These are phyloP conservation scores for Chimonanthus praecox DNA, from an alignment of 164 flowering plant species.

Conservation along the genomic window DNA sequence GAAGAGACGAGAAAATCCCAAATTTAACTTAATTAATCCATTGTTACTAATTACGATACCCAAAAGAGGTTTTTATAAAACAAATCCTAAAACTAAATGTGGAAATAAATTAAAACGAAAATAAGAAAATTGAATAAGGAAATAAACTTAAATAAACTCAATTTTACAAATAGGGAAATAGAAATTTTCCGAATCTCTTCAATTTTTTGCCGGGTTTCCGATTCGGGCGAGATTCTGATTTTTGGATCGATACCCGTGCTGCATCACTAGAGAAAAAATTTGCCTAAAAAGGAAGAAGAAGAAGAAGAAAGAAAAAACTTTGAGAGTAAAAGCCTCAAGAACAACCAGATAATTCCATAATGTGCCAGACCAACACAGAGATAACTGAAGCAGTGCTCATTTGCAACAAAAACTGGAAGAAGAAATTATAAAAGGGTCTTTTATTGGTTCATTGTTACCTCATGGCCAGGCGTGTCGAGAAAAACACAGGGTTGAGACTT, in stretches of 20 bases:
- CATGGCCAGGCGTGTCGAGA: slow-evolving; percentile 97
- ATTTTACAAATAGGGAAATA: too few species aligned
- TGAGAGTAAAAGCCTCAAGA: not conserved
- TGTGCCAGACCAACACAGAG: not conserved
- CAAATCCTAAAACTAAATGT: too few species aligned
- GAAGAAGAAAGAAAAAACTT: not conserved
- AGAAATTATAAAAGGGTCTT: not conserved
- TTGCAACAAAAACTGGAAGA: not conserved
- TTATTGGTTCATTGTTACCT: slow-evolving; percentile 39
- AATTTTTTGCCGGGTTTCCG: too few species aligned
- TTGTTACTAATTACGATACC: too few species aligned
- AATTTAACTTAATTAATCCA: too few species aligned
- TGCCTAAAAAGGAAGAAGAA: not conserved
- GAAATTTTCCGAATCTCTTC: too few species aligned
- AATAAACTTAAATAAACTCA: too few species aligned
- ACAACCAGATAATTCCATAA: not conserved
- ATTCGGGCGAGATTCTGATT: too few species aligned
- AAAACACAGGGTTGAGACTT: slow-evolving; percentile 74
- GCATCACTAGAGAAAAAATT: not conserved
- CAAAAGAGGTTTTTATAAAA: too few species aligned
- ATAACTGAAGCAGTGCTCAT: not conserved
- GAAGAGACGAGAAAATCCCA: not conserved
- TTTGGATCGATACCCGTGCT: too few species aligned
- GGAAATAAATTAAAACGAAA: too few species aligned
- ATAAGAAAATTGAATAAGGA: too few species aligned